Evolutionary conservation across 305 asterid species (phyloP).

Genomic region (Fraxinus dipetala): DNA sequence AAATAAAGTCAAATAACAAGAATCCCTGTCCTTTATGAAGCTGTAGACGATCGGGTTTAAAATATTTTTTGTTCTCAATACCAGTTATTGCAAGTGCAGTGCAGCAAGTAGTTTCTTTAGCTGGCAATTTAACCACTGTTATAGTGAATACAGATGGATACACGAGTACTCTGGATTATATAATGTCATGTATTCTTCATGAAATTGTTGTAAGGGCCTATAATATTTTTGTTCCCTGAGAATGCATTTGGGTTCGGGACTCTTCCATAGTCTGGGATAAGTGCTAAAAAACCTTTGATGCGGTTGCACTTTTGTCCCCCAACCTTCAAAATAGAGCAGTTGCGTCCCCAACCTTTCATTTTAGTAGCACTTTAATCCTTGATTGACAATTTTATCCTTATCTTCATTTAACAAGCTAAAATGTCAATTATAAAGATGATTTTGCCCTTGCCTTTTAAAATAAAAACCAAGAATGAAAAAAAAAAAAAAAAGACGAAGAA

Average conservation of each 20-base stretch:
- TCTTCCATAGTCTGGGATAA: background rate
- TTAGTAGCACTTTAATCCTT: background rate
- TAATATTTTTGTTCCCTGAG: background rate
- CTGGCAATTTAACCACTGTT: background rate
- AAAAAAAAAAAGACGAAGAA: background rate
- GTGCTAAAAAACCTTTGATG: background rate
- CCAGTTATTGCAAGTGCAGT: background rate
- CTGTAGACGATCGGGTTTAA: background rate
- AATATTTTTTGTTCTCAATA: background rate
- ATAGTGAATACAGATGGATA: background rate
- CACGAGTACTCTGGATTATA: background rate
- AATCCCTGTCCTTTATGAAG: background rate
- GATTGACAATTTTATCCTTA: background rate
- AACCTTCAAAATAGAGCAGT: background rate
- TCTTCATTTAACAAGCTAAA: background rate
- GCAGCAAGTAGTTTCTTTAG: background rate
- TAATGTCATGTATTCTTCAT: constrained; percentile 4
- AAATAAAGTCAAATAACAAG: background rate
- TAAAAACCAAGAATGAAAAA: no score
- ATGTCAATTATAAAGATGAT: background rate
- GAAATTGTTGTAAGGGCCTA: constrained; percentile 5
- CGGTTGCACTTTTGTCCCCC: background rate
- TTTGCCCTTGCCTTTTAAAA: background rate
- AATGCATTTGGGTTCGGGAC: background rate
- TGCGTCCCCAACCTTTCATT: background rate